A percentile compares a stretch with the other conserved stretches of the same genome.
Evolutionary conservation across 345 rosid species (phyloP).

Genomic region (Rhizophora apiculata): DNA sequence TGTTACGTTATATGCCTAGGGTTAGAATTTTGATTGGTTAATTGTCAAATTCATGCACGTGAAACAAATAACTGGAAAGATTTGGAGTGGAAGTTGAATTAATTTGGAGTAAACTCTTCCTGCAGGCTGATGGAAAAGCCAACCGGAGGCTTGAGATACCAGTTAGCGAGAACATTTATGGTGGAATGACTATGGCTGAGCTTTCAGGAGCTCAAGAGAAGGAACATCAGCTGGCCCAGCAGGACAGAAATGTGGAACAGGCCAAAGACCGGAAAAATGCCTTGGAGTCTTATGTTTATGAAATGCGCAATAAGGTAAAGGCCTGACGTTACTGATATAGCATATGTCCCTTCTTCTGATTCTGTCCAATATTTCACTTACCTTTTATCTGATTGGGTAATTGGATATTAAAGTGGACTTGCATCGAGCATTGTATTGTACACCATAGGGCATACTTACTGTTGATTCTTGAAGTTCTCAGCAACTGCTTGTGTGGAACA

Average conservation of each 20-base stretch:
- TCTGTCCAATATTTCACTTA: not conserved
- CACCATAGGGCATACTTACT: not conserved
- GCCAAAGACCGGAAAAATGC: conserved; percentile 75
- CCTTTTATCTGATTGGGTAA: not conserved
- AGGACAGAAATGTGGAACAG: conserved; percentile 63
- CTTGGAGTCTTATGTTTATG: conserved; percentile 75
- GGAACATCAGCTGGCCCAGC: conserved; percentile 54
- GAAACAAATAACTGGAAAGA: not conserved
- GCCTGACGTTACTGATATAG: not conserved
- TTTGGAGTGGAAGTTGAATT: not conserved
- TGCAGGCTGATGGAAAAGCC: conserved; percentile 45
- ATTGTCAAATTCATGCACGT: not conserved
- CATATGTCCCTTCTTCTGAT: conserved; percentile 3
- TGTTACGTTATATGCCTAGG: not conserved
- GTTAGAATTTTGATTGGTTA: not conserved
- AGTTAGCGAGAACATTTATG: conserved; percentile 41
- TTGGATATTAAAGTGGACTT: too few relatives aligned
- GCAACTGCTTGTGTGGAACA: not conserved
- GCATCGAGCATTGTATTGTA: too few relatives aligned
- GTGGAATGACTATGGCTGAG: conserved; percentile 57
- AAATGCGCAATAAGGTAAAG: conserved; percentile 79
- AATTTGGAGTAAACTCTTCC: not conserved
- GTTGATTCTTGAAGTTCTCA: not conserved
- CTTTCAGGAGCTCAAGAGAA: conserved; percentile 49
- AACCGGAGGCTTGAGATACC: conserved; percentile 52